Evolutionary conservation across 163 green algal genomes (phyloP), one percentile per base, ranked within the genome.

Genomic region (Volvox carteri): DNA sequence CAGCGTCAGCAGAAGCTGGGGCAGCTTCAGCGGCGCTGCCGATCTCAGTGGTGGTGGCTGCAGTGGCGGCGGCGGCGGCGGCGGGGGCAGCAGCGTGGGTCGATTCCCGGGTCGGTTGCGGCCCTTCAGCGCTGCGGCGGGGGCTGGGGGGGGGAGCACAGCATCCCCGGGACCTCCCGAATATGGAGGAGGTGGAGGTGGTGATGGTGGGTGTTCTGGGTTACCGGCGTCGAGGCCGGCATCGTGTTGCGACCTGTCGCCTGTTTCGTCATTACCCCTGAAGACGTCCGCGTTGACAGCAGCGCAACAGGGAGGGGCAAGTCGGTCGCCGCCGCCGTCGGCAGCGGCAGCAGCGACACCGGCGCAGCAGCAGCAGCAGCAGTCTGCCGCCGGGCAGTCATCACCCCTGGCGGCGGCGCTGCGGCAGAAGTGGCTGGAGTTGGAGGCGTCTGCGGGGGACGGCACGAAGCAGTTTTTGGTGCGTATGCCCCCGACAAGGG

Each of bases 391-490:
- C n/a, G n/a, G 12, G 62, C 62, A 4, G 35, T 76, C 67, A 46
- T 23, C 16, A 35, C 33, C n/a, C 25, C 67, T 28, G 67, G 12
- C 67, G 33, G 4, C n/a, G 6, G 44, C 80, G 37, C 30, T 78
- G 44, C n/a, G 44, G 5, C 44, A 68, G 9, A 88, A 81, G 50
- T 81, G 67, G 83, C 83, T 81, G 83, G 83, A 88, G 68, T 50
- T 88, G 35, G 83, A 88, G 68, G 83, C 48, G 50, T 39, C 68
- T 1, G 67, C 83, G 1, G 83, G 68, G 14, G 83, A 88, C 50
- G 68, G 83, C 37, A 88, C 83, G 25, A 88, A 88, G 52, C 83
- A 88, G 25, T 80, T 88, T 50, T 50, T 88, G 83, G 81, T 87
- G 33, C 30, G 79, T 60, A n/a, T n/a, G n/a, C n/a, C n/a, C n/a